Percentiles rank a stretch among this genome's conserved stretches.
Evolutionary conservation across 495 filamentous ascomycete genomes (phyloP).

Genomic region (Copromyces sp.): DNA sequence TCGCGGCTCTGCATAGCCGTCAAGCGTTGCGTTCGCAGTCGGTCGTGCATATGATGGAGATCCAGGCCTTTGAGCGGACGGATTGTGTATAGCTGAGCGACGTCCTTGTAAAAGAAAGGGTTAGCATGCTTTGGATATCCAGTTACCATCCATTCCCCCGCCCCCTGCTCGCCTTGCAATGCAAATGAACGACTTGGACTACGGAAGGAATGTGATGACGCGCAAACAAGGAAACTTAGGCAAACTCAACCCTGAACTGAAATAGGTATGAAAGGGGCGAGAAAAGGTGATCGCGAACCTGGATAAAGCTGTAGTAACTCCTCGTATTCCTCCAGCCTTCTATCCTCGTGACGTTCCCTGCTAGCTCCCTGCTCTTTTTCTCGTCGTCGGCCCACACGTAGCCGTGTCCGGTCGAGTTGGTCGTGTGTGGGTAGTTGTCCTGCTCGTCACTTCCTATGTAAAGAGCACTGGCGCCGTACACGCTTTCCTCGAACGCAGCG

Average conservation of each 20-base stretch:
- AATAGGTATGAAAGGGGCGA: background rate
- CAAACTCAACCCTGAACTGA: background rate
- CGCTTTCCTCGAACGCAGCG: conserved; percentile 88
- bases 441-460: conserved; percentile 72
- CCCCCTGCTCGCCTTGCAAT: background rate
- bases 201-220: background rate
- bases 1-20: conserved; percentile 57
- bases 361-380: conserved; percentile 72
- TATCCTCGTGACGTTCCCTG: conserved; percentile 80
- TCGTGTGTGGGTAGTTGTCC: conserved; percentile 33
- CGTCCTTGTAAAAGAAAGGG: conserved; percentile 36
- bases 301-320: conserved; percentile 90
- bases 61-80: conserved; percentile 77
- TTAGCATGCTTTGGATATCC: background rate
- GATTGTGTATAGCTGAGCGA: conserved; percentile 50
- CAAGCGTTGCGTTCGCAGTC: conserved; percentile 68
- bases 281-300: conserved; percentile 37
- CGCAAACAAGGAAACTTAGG: background rate
- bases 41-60: conserved; percentile 84
- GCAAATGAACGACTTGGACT: background rate
- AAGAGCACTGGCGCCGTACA: conserved; percentile 85
- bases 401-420: conserved; percentile 54
- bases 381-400: conserved; percentile 87
- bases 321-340: conserved; percentile 93
- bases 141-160: background rate